These are phyloP conservation scores for Candida ulmi DNA, from an alignment of 805 yeast species.

Conservation along the genomic window DNA sequence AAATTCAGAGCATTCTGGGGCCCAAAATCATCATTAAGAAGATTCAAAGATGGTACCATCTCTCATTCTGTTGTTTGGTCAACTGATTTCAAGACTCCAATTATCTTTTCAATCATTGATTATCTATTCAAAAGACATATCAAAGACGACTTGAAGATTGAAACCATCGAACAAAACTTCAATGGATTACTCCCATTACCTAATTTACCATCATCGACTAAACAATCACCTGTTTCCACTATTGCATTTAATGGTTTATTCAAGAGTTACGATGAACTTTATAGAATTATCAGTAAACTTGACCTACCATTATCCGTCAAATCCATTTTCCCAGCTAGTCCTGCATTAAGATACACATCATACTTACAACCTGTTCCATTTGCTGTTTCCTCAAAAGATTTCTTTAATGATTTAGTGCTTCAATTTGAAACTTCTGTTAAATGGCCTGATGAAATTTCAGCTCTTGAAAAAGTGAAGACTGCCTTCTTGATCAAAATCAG, in stretches of 20 bases:
- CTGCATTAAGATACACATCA: slow-evolving; percentile 74
- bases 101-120: slow-evolving; percentile 58
- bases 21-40: slow-evolving; percentile 70
- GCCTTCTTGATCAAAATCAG: slow-evolving; percentile 78
- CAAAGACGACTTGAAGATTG: slow-evolving; percentile 29
- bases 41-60: slow-evolving; percentile 89
- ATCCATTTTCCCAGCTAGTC: slow-evolving; percentile 66
- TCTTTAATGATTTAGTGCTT: slow-evolving; percentile 72
- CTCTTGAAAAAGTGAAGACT: slow-evolving; percentile 84
- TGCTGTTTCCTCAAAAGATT: slow-evolving; percentile 69
- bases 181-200: slow-evolving; percentile 54
- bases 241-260: slow-evolving; percentile 37
- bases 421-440: slow-evolving; percentile 86
- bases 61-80: slow-evolving; percentile 90
- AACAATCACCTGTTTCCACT: slow-evolving; percentile 43
- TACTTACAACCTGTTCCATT: slow-evolving; percentile 76
- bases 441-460: slow-evolving; percentile 92
- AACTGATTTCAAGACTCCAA: slow-evolving; percentile 49
- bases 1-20: slow-evolving; percentile 90
- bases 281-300: slow-evolving; percentile 44
- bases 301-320: slow-evolving; percentile 65
- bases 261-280: slow-evolving; percentile 53
- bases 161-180: slow-evolving; percentile 36
- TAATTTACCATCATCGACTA: slow-evolving; percentile 49
- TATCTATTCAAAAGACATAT: slow-evolving; percentile 64